Conservation (phyloP, 192 early-diverging fungal species). For the Podila epigama region DNA sequence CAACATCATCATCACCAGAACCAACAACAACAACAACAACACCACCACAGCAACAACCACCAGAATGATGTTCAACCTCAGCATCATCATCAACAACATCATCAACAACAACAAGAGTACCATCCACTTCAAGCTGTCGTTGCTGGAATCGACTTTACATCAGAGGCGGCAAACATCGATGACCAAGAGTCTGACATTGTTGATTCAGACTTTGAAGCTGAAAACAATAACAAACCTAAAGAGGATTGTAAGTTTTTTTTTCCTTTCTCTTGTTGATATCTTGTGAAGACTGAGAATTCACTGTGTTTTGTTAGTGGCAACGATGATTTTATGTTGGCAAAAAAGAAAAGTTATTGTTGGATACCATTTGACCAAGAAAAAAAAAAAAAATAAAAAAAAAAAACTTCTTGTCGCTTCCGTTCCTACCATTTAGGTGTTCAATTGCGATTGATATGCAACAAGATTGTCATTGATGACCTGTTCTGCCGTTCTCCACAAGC, state of each 20-base stretch:
- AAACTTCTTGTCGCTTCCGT: background rate
- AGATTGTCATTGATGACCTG: conserved; percentile 4
- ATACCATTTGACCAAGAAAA: too few species aligned
- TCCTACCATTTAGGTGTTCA: conserved; percentile 1
- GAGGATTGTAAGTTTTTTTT: background rate
- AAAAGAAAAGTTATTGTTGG: too few species aligned
- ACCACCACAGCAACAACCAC: background rate
- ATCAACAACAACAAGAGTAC: too few species aligned
- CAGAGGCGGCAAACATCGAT: too few species aligned
- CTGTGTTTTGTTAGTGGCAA: too few species aligned
- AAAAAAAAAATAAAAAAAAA: background rate
- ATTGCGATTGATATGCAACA: conserved; percentile 6
- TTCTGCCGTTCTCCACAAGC: background rate
- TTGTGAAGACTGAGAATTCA: too few species aligned
- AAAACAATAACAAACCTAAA: too few species aligned
- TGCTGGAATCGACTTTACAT: too few species aligned
- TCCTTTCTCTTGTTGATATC: background rate
- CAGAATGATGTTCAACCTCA: background rate
- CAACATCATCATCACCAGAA: background rate
- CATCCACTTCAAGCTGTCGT: too few species aligned
- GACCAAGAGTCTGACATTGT: too few species aligned
- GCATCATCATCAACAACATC: too few species aligned
- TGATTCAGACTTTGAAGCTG: too few species aligned
- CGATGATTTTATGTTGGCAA: background rate
- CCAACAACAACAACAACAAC: background rate